Evolutionary conservation across 2,329 filamentous ascomycete genomes (phyloP), one percentile per base, ranked within the genome.

Genomic region (Aotearoamyces nothofagi): DNA sequence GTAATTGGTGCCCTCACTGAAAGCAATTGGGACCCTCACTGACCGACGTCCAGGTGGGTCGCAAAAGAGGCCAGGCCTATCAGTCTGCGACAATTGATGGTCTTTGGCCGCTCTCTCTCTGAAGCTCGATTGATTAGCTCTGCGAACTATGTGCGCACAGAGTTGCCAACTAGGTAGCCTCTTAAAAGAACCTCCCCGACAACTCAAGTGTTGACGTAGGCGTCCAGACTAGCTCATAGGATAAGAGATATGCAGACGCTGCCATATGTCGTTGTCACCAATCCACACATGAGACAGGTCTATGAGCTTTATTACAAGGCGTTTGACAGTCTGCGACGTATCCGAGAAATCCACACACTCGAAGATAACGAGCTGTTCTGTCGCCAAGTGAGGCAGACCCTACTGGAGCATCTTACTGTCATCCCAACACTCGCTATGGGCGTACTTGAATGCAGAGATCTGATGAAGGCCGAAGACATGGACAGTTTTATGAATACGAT

Each of bases 251-350:
- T 98, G 70, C 90, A 98, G 54, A 86, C 81, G 38, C 64, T 98
- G 22, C 90, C 90, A 11, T 98, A 93, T 50, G 81, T 90, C 20
- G 87, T 96, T 31, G 82, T 96, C 26, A 86, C 81, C n/a, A 98
- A 98, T 46, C 73, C 73, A 5, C 83, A 98, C 52, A 80, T 98
- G 37, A 83, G 80, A 49, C 76, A 92, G 40, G 90, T 96, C 17
- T 98, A 98, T 56, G 83, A 96, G 51, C 66, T 94, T 5, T 98
- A 98, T 60, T 92, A 94, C 56, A 75, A 76, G 40, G 87, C 90
- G n/a, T 98, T 98, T 45, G 90, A 98, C 50, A 74, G 65, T 30
- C 79, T 96, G 39, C 79, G 90, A 26, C 78, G 78, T 40, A 63
- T 94, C 22, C 75, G 76, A 28, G 83, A 93, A 47, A 74, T 98